These are phyloP conservation scores for Borovskyia barvae DNA, from an alignment of 208 protist genomes.

Conservation along the genomic window DNA sequence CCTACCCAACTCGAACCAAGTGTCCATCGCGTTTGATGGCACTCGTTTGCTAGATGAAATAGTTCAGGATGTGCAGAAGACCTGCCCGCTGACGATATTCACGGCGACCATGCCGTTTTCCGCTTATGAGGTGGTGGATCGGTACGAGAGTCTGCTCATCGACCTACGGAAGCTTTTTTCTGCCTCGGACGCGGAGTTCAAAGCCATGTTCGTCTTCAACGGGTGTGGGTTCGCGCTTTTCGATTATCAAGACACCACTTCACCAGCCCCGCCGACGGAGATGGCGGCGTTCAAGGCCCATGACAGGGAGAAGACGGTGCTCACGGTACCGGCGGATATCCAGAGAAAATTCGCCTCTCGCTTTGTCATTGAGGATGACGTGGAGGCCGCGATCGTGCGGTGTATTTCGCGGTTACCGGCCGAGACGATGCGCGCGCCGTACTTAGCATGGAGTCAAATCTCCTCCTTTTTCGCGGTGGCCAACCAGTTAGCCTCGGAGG, in stretches of 20 bases:
- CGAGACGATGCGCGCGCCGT: slow-evolving; percentile 78
- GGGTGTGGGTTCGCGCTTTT: slow-evolving; percentile 44
- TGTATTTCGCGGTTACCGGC: slow-evolving; percentile 41
- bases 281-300: slow-evolving; percentile 18
- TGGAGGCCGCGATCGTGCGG: slow-evolving; percentile 75
- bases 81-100: slow-evolving; percentile 60
- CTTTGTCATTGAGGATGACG: slow-evolving; percentile 80
- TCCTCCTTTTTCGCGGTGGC: slow-evolving; percentile 62
- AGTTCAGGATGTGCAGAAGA: slow-evolving; percentile 51
- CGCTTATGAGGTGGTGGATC: slow-evolving; percentile 55
- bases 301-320: slow-evolving; percentile 10
- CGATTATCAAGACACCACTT: slow-evolving; percentile 24
- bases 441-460: slow-evolving; percentile 85
- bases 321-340: slow-evolving; percentile 28
- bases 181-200: slow-evolving; percentile 25
- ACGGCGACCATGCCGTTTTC: slow-evolving; percentile 66
- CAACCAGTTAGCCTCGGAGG: slow-evolving; percentile 56
- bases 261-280: slow-evolving; percentile 17
- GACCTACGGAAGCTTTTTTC: slow-evolving; percentile 22
- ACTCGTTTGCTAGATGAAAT: slow-evolving; percentile 77
- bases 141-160: slow-evolving; percentile 29
- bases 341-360: slow-evolving; percentile 38
- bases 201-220: slow-evolving; percentile 60
- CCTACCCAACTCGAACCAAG: slow-evolving; percentile 44
- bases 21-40: slow-evolving; percentile 77